Conservation (phyloP, 345 rosid species). For the Bruguiera parviflora region DNA sequence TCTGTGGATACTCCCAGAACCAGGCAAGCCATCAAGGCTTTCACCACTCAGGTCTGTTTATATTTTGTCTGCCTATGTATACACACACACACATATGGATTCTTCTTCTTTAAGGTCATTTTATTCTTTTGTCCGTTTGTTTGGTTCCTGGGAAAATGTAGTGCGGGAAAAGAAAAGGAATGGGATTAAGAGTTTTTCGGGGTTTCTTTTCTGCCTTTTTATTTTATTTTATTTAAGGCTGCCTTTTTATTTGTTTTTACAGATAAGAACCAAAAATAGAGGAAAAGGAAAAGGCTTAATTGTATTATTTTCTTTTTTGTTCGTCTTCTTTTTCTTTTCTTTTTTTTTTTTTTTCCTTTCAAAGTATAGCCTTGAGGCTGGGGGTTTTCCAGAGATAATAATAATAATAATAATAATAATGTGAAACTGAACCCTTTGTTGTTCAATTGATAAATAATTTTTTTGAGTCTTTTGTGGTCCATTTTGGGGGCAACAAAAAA, state of each 20-base stretch:
- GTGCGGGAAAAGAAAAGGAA: not conserved
- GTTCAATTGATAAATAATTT: not conserved
- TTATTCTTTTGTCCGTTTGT: slow-evolving; percentile 6
- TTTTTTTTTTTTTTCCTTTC: not conserved
- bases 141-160: slow-evolving; percentile 26
- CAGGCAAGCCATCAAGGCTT: slow-evolving; percentile 66
- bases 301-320: no score
- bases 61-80: not conserved
- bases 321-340: not conserved
- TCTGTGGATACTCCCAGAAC: slow-evolving; percentile 60
- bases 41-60: slow-evolving; percentile 64
- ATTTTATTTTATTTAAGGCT: not conserved
- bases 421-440: not conserved
- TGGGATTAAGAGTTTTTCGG: slow-evolving; percentile 13
- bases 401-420: not conserved
- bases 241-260: not conserved
- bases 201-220: not conserved
- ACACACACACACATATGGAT: not conserved
- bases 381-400: not conserved
- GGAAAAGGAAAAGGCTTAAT: not conserved
- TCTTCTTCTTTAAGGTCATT: not conserved
- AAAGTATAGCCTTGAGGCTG: not conserved
- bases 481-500: slow-evolving; percentile 5
- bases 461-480: slow-evolving; percentile 8
- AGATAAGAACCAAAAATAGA: not conserved